Conservation (phyloP, 2,329 filamentous ascomycete species). For the Hansfordia pulvinata region DNA sequence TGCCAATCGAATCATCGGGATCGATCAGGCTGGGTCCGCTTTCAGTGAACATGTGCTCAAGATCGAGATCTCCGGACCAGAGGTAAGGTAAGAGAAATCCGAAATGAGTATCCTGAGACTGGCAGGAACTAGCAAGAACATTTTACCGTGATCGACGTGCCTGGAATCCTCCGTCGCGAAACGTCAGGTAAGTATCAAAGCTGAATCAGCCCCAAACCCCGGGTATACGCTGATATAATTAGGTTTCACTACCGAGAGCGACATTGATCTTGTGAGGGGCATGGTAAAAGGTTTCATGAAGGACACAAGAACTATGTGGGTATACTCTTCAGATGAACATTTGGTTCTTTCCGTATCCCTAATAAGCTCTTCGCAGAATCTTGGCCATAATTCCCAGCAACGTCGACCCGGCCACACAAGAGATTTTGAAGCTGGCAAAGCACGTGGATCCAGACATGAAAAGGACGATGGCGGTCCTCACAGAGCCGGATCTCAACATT, state of each 20-base stretch:
- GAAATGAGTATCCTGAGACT: no score
- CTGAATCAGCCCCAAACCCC: neutral
- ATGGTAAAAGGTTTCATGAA: constrained; percentile 23
- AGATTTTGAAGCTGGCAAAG: constrained; percentile 22
- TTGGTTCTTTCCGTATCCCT: neutral
- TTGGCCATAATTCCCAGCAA: constrained; percentile 29
- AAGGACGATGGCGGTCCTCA: constrained; percentile 35
- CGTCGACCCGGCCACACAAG: constrained; percentile 25
- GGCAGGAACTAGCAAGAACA: constrained; percentile 28
- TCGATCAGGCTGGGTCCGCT: neutral
- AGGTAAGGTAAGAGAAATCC: no score
- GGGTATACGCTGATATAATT: neutral
- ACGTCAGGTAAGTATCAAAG: constrained; percentile 14
- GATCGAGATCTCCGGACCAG: constrained; percentile 1
- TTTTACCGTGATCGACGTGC: constrained; percentile 39
- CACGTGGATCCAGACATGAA: constrained; percentile 22
- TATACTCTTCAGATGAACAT: no score
- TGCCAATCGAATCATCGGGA: neutral
- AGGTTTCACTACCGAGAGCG: constrained; percentile 5
- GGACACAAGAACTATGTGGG: constrained; percentile 25
- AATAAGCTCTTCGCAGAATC: constrained; percentile 14
- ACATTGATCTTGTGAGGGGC: constrained; percentile 5
- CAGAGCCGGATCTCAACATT: constrained; percentile 40
- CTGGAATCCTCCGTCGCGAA: constrained; percentile 32
- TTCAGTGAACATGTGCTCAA: constrained; percentile 1